Percentiles rank a stretch among this genome's conserved stretches.
phyloP scores from a whole-genome alignment of 768 basidiomycete genomes.

The Cystofilobasidium capitatum region DNA sequence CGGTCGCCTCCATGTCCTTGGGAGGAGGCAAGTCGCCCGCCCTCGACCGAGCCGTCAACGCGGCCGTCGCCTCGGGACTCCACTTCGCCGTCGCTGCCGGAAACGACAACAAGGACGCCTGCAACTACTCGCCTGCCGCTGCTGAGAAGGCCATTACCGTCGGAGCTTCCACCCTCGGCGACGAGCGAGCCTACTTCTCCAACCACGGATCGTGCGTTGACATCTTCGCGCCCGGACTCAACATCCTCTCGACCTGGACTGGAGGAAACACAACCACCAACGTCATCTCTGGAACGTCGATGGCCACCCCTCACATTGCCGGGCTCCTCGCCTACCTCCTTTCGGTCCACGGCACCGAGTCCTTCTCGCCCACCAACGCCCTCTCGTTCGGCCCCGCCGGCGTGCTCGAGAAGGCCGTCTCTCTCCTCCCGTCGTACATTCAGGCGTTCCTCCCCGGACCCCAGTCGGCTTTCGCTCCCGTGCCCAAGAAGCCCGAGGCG shows the following conservation, averaged over 20 bases:
- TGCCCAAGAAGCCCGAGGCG: conserved; percentile 32
- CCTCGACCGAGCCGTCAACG: conserved; percentile 75
- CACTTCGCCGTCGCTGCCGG: conserved; percentile 64
- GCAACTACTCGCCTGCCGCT: conserved; percentile 82
- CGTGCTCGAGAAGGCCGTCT: conserved; percentile 39
- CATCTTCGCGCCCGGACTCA: conserved; percentile 80
- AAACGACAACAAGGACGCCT: conserved; percentile 38
- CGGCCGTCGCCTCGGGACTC: conserved; percentile 69
- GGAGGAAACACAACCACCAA: conserved; percentile 49
- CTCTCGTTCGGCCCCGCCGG: conserved; percentile 23
- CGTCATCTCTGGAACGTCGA: conserved; percentile 61
- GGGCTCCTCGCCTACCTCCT: conserved; percentile 87
- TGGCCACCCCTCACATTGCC: conserved; percentile 88
- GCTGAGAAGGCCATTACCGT: conserved; percentile 87
- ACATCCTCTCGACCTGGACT: conserved; percentile 82
- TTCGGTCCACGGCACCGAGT: conserved; percentile 60
- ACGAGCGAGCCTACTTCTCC: conserved; percentile 54
- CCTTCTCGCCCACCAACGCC: conserved; percentile 25
- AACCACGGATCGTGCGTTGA: conserved; percentile 58
- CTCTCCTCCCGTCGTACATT: conserved; percentile 47
- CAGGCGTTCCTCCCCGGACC: conserved; percentile 47
- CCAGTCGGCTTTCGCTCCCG: conserved; percentile 28
- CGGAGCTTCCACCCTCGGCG: conserved; percentile 54
- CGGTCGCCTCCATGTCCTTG: conserved; percentile 89
- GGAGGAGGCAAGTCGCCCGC: conserved; percentile 86